Percentiles rank a stretch among this genome's conserved stretches.
These are phyloP conservation scores for Aspergillus spinulosporus DNA, from an alignment of 2,329 filamentous ascomycete genomes.

Conservation along the genomic window DNA sequence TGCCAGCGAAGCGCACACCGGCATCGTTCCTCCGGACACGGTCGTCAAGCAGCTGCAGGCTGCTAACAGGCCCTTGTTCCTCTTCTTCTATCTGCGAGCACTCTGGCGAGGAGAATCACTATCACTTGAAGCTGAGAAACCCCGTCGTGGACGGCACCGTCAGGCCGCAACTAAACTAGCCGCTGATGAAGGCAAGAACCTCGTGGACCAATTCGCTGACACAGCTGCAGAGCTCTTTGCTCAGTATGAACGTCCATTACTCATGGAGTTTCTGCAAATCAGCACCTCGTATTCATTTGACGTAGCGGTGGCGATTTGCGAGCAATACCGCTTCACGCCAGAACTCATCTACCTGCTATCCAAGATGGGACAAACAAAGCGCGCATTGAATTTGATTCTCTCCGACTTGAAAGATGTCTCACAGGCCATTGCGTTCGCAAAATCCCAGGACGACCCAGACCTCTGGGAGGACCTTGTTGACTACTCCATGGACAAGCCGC, in stretches of 20 bases:
- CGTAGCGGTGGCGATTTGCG: slow-evolving; percentile 69
- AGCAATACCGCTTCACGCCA: slow-evolving; percentile 75
- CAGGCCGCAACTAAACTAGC: slow-evolving; percentile 48
- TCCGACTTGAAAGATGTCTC: slow-evolving; percentile 88
- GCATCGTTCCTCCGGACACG: slow-evolving; percentile 73
- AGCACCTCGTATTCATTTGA: slow-evolving; percentile 90
- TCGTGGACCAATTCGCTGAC: slow-evolving; percentile 86
- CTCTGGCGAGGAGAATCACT: slow-evolving; percentile 78
- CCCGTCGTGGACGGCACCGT: slow-evolving; percentile 36
- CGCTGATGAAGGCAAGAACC: slow-evolving; percentile 59
- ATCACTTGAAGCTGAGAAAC: slow-evolving; percentile 35
- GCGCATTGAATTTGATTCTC: slow-evolving; percentile 88
- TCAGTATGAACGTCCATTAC: slow-evolving; percentile 71
- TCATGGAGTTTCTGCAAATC: slow-evolving; percentile 84
- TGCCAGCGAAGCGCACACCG: slow-evolving; percentile 86
- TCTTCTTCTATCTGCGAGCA: slow-evolving; percentile 87
- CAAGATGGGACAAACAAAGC: slow-evolving; percentile 91
- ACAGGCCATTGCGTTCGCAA: slow-evolving; percentile 91
- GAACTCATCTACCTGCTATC: slow-evolving; percentile 96
- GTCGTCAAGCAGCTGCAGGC: slow-evolving; percentile 77
- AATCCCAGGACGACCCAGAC: slow-evolving; percentile 86
- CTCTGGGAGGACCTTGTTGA: slow-evolving; percentile 93
- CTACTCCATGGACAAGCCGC: slow-evolving; percentile 96
- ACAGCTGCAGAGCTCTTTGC: slow-evolving; percentile 84
- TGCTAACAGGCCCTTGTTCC: slow-evolving; percentile 68